Evolutionary conservation across 345 rosid genomes (phyloP), one percentile per base, ranked within the genome.

Genomic region (Tarenaya hassleriana): DNA sequence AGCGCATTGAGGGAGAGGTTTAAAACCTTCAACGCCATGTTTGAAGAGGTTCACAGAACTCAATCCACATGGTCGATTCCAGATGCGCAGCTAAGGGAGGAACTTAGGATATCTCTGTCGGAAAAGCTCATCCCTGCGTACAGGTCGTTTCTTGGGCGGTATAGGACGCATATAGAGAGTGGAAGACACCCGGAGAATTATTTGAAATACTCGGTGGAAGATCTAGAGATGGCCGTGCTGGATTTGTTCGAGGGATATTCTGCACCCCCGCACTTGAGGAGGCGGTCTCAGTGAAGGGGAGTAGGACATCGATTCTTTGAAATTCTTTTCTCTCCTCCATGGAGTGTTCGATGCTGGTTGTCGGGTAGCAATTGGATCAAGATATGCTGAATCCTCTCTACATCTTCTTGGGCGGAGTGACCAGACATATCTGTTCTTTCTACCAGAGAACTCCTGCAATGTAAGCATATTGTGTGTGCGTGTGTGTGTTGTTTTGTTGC

Each of bases 161-260:
- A 73, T 65, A 87, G 94, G 71, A 77, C 80, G 49, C 95, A 87
- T 60, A 83, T 91, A 63, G 96, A 92, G 74, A 87, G 95, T 16
- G 94, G 90, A 53, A 82, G 42, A 71, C 96, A 92, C 64, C 96
- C 98, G 0, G 98, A 92, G 69, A 87, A 87, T 64, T 92, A 87
- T 73, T 79, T 92, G 56, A 88, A 87, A 75, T 92, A 84, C 57
- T 73, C 96, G 0, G 95, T 83, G 7, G 96, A 88, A 71, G 92
- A 92, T 72, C 73, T 92, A 67, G 98, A 88, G 77, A 73, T 58
- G 7, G 88, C 84, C 5, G 83, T 88, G 49, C 75, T 92, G 69
- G 98, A 92, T 87, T 87, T 92, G 88, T 92, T 92, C 0, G 96
- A 92, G 71, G 98, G 96, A 15, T 78, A 46, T 61, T 66, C 81